A percentile compares a stretch with the other conserved stretches of the same genome.
Conservation (phyloP, 495 filamentous ascomycete species). For the Tuber umbilicatum region DNA sequence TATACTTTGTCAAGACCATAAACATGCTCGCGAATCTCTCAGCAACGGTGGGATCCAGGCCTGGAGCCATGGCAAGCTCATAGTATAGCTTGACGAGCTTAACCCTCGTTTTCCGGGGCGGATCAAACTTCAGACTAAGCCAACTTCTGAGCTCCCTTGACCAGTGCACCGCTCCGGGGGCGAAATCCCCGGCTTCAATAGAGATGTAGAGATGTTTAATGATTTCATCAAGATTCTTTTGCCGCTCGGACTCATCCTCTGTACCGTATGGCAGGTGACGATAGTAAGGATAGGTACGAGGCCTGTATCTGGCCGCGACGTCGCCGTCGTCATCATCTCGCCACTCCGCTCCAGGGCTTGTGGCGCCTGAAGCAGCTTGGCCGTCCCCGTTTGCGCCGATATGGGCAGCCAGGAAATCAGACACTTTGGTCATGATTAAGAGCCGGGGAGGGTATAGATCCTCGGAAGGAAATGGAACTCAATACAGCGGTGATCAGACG, state of each 20-base stretch:
- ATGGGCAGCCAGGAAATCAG: constrained; percentile 40
- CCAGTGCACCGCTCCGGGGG: constrained; percentile 91
- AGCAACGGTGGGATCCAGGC: constrained; percentile 69
- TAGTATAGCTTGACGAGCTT: constrained; percentile 88
- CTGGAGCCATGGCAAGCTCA: constrained; percentile 84
- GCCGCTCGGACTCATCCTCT: constrained; percentile 67
- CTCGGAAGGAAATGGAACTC: neutral
- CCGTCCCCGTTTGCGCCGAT: constrained; percentile 39
- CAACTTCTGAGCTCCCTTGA: constrained; percentile 92
- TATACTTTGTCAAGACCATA: constrained; percentile 82
- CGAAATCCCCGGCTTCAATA: constrained; percentile 86
- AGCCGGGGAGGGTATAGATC: neutral
- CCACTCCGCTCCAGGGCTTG: constrained; percentile 56
- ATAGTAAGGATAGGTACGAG: constrained; percentile 88
- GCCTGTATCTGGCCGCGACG: constrained; percentile 64
- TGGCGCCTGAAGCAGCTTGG: constrained; percentile 40
- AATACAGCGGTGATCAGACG: neutral
- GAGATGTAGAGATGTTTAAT: constrained; percentile 86
- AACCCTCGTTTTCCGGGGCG: constrained; percentile 70
- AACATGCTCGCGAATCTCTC: constrained; percentile 97
- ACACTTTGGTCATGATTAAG: constrained; percentile 37
- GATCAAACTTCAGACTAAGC: constrained; percentile 94
- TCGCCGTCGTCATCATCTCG: constrained; percentile 48
- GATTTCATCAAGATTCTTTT: constrained; percentile 71
- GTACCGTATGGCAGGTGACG: constrained; percentile 77